Percentiles rank a stretch among this genome's conserved stretches.
Conservation (phyloP, 2,329 filamentous ascomycete genomes). For the Zasmidium citrigriseum region DNA sequence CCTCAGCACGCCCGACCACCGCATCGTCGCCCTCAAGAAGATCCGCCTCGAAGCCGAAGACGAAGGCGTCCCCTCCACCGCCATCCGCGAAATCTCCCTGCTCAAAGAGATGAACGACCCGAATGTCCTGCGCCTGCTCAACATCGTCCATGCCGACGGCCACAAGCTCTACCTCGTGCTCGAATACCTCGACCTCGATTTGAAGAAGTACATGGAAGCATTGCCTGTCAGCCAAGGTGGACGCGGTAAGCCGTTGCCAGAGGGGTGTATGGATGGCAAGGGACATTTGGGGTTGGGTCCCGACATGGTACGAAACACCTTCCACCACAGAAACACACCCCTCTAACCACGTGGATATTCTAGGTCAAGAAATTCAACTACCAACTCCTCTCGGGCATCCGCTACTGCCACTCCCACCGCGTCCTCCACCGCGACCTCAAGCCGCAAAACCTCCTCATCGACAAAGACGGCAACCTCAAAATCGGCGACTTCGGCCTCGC, state of each 20-base stretch:
- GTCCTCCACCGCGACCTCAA: constrained; percentile 87
- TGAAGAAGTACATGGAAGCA: constrained; percentile 96
- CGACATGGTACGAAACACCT: constrained; percentile 54
- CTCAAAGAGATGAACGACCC: constrained; percentile 93
- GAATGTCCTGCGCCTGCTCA: constrained; percentile 83
- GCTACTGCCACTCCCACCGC: constrained; percentile 86
- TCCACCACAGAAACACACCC: neutral
- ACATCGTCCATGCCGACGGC: constrained; percentile 92
- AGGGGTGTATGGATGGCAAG: constrained; percentile 62
- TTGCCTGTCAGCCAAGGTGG: constrained; percentile 82
- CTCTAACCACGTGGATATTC: neutral
- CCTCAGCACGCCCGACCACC: constrained; percentile 71
- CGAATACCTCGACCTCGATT: constrained; percentile 85
- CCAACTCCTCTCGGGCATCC: constrained; percentile 79
- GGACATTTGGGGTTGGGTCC: constrained; percentile 72
- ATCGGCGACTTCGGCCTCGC: constrained; percentile 88
- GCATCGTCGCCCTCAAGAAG: constrained; percentile 92
- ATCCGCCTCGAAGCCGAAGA: constrained; percentile 94
- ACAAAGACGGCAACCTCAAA: constrained; percentile 85
- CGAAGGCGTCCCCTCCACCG: constrained; percentile 88
- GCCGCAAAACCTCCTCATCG: constrained; percentile 85
- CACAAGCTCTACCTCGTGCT: constrained; percentile 94
- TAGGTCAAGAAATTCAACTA: constrained; percentile 86
- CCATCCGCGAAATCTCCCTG: constrained; percentile 90
- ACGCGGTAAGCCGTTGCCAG: constrained; percentile 79